A percentile compares a stretch with the other conserved stretches of the same genome.
These are phyloP conservation scores for Solanum acaule DNA, from an alignment of 257 asterid genomes.

Conservation along the genomic window DNA sequence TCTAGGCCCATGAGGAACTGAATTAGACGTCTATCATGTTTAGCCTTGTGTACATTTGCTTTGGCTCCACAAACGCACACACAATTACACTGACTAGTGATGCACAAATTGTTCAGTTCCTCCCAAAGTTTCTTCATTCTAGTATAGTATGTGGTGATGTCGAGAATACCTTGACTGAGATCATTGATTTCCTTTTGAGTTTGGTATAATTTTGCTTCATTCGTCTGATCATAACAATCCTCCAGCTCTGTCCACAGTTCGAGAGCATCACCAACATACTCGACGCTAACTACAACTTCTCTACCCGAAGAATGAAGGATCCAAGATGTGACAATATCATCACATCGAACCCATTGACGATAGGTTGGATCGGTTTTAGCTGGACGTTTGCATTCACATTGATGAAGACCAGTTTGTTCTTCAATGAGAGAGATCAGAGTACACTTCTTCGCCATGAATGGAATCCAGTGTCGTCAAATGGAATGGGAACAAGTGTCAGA, in stretches of 20 bases:
- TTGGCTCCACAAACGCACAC: background rate
- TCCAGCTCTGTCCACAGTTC: background rate
- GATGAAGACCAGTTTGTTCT: too few species aligned
- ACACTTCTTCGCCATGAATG: too few species aligned
- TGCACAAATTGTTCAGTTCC: background rate
- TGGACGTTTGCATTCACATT: too few species aligned
- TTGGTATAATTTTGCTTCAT: too few species aligned
- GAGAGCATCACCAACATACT: background rate
- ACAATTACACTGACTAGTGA: background rate
- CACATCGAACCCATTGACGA: background rate
- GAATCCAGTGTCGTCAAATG: too few species aligned
- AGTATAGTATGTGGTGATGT: background rate
- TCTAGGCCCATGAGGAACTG: too few species aligned
- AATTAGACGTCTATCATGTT: too few species aligned
- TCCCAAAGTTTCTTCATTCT: background rate
- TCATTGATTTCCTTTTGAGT: background rate
- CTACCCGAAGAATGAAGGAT: background rate
- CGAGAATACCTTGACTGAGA: background rate
- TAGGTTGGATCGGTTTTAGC: background rate
- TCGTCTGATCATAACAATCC: background rate
- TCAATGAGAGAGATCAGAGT: too few species aligned
- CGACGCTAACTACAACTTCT: background rate
- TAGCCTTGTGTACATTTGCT: too few species aligned
- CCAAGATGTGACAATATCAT: background rate
- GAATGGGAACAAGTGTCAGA: too few species aligned